Evolutionary conservation across 768 basidiomycete species (phyloP).

Genomic region (Pleurotus giganteus): DNA sequence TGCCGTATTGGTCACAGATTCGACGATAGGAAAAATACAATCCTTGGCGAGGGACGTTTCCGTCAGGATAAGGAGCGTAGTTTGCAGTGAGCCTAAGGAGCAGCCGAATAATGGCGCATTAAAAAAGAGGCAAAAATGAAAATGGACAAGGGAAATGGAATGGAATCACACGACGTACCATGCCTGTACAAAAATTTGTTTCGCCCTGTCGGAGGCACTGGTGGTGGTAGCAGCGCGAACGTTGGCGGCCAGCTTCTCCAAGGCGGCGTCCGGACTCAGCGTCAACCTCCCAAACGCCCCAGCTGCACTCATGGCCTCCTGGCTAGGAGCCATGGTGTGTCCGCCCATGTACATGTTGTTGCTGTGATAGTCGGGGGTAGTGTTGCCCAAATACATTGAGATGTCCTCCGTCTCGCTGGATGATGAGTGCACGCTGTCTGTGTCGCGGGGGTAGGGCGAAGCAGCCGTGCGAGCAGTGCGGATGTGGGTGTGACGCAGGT

Average conservation of each 20-base stretch:
- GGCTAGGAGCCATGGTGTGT: conserved; percentile 45
- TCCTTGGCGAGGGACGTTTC: conserved; percentile 91
- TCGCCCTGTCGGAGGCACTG: conserved; percentile 86
- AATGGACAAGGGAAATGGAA: conserved; percentile 12
- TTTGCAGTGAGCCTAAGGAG: conserved; percentile 77
- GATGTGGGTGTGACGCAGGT: conserved; percentile 72
- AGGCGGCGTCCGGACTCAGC: conserved; percentile 69
- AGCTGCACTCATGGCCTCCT: conserved; percentile 61
- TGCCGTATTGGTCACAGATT: conserved; percentile 89
- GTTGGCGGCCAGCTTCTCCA: conserved; percentile 85
- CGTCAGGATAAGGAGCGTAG: conserved; percentile 89
- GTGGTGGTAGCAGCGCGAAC: conserved; percentile 88
- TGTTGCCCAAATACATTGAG: conserved; percentile 60
- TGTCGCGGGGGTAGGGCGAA: conserved; percentile 84
- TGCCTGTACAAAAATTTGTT: conserved; percentile 91
- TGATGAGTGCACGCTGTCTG: conserved; percentile 83
- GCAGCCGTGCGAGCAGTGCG: conserved; percentile 71
- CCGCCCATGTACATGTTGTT: conserved; percentile 54
- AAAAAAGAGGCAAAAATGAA: conserved; percentile 16
- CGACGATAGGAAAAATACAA: conserved; percentile 91
- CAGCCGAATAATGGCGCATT: conserved; percentile 3
- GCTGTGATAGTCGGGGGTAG: conserved; percentile 60
- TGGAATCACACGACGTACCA: conserved; percentile 54
- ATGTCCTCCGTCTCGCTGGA: conserved; percentile 89
- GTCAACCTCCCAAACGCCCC: conserved; percentile 78